These are phyloP conservation scores for Murraya paniculata DNA, from an alignment of 345 rosid species.

Conservation along the genomic window DNA sequence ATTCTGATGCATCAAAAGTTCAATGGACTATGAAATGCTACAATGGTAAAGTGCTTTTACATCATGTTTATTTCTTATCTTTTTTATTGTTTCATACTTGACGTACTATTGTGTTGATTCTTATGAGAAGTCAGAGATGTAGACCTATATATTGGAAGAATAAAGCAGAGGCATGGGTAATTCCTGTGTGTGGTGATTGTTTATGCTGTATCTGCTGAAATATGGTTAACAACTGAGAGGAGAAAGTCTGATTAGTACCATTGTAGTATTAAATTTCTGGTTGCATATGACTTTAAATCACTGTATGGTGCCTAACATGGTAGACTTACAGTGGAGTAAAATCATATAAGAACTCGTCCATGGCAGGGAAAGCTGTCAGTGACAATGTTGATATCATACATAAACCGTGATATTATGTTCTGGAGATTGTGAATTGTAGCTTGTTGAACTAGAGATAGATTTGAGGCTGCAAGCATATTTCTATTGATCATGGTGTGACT, in stretches of 20 bases:
- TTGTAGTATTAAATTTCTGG: not conserved
- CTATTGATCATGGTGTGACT: not conserved
- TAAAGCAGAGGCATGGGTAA: not conserved
- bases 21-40: slow-evolving; percentile 74
- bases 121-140: not conserved
- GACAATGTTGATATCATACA: not conserved
- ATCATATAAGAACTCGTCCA: not conserved
- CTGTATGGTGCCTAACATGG: not conserved
- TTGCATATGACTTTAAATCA: not conserved
- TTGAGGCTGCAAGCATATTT: not conserved
- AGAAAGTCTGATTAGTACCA: not conserved
- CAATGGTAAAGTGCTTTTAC: slow-evolving; percentile 44
- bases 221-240: not conserved
- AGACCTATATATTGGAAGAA: not conserved
- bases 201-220: not conserved
- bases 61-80: not conserved
- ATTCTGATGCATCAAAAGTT: slow-evolving; percentile 73
- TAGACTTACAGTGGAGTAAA: not conserved
- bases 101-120: not conserved
- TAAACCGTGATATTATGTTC: not conserved
- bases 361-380: not conserved
- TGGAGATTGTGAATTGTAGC: not conserved
- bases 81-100: not conserved
- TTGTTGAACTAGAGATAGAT: not conserved
- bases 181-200: not conserved